phyloP scores from a whole-genome alignment of 2,329 filamentous ascomycete genomes.

The Keithomyces neogunnii region DNA sequence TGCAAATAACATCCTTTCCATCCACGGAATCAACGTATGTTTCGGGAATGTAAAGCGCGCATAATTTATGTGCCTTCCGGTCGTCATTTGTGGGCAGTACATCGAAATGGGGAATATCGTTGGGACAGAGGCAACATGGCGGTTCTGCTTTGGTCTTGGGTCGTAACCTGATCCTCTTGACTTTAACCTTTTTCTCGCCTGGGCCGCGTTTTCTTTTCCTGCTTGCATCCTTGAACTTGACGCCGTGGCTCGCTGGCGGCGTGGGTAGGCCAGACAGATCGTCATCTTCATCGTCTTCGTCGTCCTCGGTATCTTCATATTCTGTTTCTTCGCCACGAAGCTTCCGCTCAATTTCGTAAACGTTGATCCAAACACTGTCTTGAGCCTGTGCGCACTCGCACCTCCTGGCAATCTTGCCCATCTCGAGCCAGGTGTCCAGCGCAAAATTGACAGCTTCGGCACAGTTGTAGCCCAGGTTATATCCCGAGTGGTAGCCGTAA shows the following conservation, averaged over 20 bases:
- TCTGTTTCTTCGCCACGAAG: constrained; percentile 82
- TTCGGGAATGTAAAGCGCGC: constrained; percentile 85
- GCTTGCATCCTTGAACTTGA: constrained; percentile 51
- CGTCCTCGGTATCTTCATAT: constrained; percentile 64
- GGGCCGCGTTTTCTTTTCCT: constrained; percentile 51
- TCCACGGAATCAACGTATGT: constrained; percentile 72
- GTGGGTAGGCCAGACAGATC: constrained; percentile 65
- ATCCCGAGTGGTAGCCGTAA: constrained; percentile 96
- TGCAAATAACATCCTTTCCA: constrained; percentile 65
- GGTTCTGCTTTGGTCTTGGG: constrained; percentile 63
- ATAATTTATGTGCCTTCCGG: constrained; percentile 77
- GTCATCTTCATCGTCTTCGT: constrained; percentile 54
- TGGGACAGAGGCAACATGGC: constrained; percentile 87
- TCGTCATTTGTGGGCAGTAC: constrained; percentile 85
- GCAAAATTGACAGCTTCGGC: constrained; percentile 98
- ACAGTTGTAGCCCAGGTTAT: constrained; percentile 97
- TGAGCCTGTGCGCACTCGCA: constrained; percentile 92
- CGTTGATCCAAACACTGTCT: constrained; percentile 97
- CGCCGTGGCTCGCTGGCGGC: constrained; percentile 65
- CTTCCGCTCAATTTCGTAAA: constrained; percentile 91
- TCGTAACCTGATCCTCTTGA: constrained; percentile 75
- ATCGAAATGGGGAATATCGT: constrained; percentile 73
- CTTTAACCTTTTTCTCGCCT: constrained; percentile 41
- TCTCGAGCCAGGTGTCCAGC: constrained; percentile 88
- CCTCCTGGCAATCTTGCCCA: constrained; percentile 91